Evolutionary conservation across 2,329 filamentous ascomycete genomes (phyloP).

Genomic region (Daldinia sp.): DNA sequence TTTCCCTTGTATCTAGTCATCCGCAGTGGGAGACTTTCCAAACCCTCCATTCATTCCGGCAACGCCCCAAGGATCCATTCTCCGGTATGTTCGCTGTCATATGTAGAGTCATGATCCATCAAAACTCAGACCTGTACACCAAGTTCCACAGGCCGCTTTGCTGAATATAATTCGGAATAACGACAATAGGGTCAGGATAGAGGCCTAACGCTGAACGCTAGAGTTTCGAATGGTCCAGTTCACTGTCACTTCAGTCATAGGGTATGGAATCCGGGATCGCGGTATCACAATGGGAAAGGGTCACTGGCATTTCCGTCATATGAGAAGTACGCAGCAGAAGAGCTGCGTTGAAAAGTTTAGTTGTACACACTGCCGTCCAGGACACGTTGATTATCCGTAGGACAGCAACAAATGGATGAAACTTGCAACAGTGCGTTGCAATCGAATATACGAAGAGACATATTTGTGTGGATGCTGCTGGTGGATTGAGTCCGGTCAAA

Average conservation of each 20-base stretch:
- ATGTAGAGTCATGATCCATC: constrained; percentile 31
- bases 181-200: constrained; percentile 1
- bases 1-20: constrained; percentile 21
- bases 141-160: constrained; percentile 9
- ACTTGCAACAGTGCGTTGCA: constrained; percentile 25
- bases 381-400: constrained; percentile 26
- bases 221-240: constrained; percentile 19
- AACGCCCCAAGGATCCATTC: constrained; percentile 31
- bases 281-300: constrained; percentile 26
- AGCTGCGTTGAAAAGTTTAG: constrained; percentile 29
- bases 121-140: constrained; percentile 18
- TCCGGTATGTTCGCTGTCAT: constrained; percentile 25
- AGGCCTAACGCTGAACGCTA: constrained; percentile 17
- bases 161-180: constrained; percentile 19
- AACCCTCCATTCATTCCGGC: constrained; percentile 34
- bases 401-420: constrained; percentile 25
- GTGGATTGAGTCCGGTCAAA: constrained; percentile 16
- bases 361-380: constrained; percentile 33
- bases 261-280: constrained; percentile 22
- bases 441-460: constrained; percentile 24
- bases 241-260: constrained; percentile 19
- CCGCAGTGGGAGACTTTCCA: constrained; percentile 30
- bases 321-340: constrained; percentile 28
- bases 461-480: neutral
- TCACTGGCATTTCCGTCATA: constrained; percentile 22